These are phyloP conservation scores for Cytospora chrysosperma DNA, from an alignment of 2,329 filamentous ascomycete species.

Conservation along the genomic window DNA sequence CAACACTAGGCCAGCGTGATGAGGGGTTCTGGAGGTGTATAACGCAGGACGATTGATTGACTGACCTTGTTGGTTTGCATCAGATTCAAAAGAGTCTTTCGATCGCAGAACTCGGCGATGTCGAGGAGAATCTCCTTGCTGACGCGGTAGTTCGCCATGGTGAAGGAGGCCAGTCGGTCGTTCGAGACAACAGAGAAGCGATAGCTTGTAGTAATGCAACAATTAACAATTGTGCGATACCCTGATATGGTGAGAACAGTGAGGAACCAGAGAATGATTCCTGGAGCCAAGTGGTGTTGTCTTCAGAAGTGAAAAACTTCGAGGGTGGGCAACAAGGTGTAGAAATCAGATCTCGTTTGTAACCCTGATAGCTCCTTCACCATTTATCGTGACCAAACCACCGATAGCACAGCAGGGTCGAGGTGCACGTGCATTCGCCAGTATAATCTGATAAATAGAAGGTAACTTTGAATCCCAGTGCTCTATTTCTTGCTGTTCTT, in stretches of 20 bases:
- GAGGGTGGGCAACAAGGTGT: slow-evolving; percentile 7
- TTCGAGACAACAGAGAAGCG: slow-evolving; percentile 1
- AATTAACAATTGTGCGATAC: background rate
- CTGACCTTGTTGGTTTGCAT: slow-evolving; percentile 18
- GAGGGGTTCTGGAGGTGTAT: background rate
- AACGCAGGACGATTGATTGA: background rate
- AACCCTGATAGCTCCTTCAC: slow-evolving; percentile 22
- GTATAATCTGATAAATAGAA: background rate
- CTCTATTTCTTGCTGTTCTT: background rate
- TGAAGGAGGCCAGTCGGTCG: background rate
- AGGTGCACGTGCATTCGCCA: background rate
- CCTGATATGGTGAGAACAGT: background rate
- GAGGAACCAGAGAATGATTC: background rate
- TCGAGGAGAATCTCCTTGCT: slow-evolving; percentile 14
- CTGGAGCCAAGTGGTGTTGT: background rate
- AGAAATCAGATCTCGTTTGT: background rate
- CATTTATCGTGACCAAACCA: slow-evolving; percentile 1
- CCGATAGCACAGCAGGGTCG: background rate
- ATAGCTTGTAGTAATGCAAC: slow-evolving; percentile 16
- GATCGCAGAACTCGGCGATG: slow-evolving; percentile 21
- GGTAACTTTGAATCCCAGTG: background rate
- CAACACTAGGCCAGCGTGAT: background rate
- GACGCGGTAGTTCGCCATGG: slow-evolving; percentile 8
- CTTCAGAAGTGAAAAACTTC: background rate
- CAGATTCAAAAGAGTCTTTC: slow-evolving; percentile 10